phyloP scores from a whole-genome alignment of 306 rosid species.

The Dryas octopetala region DNA sequence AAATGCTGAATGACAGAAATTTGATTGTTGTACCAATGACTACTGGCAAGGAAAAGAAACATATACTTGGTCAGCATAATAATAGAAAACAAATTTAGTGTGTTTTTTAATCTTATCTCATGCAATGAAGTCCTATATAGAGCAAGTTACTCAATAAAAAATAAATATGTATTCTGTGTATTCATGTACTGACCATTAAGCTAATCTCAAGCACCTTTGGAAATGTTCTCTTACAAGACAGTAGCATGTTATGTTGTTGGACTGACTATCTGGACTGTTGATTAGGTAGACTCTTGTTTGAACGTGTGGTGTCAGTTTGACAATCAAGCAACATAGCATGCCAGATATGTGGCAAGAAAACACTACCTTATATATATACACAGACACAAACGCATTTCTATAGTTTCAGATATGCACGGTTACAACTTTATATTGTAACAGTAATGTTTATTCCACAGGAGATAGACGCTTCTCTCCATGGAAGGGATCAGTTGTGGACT shows the following conservation, averaged over 20 bases:
- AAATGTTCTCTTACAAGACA: no score
- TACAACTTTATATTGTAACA: slow-evolving; percentile 14
- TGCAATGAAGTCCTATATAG: not conserved
- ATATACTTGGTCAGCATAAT: not conserved
- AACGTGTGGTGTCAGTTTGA: no score
- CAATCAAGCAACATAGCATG: no score
- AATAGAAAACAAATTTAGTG: not conserved
- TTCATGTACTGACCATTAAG: not conserved
- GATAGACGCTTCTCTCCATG: slow-evolving; percentile 93
- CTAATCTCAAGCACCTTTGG: not conserved
- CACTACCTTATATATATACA: not conserved
- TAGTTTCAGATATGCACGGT: not conserved
- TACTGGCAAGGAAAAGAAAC: not conserved
- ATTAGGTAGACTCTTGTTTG: no score
- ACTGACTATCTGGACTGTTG: no score
- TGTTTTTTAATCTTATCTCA: not conserved
- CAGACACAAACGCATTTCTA: not conserved
- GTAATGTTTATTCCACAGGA: slow-evolving; percentile 57
- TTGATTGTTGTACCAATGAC: not conserved
- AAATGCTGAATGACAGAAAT: no score
- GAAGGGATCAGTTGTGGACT: slow-evolving; percentile 99
- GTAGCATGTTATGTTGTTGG: no score
- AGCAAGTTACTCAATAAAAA: not conserved
- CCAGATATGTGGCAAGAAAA: no score
- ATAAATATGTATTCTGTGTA: not conserved